These are phyloP conservation scores for Leccinum longicurvipes DNA, from an alignment of 768 basidiomycete species.

Conservation along the genomic window DNA sequence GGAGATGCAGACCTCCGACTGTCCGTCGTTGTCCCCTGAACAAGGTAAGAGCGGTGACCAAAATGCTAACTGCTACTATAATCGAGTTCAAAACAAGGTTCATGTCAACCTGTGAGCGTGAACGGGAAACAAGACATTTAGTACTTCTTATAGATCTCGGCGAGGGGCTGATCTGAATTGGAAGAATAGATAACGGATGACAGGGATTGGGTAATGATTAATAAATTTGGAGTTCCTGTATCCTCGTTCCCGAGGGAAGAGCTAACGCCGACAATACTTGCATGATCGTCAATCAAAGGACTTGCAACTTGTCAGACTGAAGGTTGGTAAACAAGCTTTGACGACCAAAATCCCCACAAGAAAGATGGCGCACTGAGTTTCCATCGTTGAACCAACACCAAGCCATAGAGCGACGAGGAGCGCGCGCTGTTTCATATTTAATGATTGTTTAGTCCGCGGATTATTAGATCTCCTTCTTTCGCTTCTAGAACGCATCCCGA, in stretches of 20 bases:
- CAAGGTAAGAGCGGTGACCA: not conserved
- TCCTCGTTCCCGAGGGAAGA: not conserved
- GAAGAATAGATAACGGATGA: not conserved
- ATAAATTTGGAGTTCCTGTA: no score
- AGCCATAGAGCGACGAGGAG: no score
- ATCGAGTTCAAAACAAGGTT: not conserved
- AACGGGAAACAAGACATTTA: not conserved
- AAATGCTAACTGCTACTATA: not conserved
- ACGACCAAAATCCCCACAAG: no score
- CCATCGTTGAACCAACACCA: no score
- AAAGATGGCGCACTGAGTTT: no score
- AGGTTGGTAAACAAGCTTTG: no score
- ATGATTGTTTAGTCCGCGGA: no score
- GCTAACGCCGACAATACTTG: not conserved
- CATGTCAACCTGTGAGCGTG: not conserved
- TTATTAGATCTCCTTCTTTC: not conserved
- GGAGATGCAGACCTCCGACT: not conserved
- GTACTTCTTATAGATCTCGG: not conserved
- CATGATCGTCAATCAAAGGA: no score
- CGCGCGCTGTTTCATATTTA: no score
- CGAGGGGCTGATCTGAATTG: not conserved
- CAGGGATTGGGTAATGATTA: not conserved
- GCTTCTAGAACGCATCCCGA: no score
- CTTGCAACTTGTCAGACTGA: no score
- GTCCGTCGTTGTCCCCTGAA: conserved; percentile 1